Conservation (phyloP, 2,329 filamentous ascomycete species). For the Gaeumannomyces tritici region DNA sequence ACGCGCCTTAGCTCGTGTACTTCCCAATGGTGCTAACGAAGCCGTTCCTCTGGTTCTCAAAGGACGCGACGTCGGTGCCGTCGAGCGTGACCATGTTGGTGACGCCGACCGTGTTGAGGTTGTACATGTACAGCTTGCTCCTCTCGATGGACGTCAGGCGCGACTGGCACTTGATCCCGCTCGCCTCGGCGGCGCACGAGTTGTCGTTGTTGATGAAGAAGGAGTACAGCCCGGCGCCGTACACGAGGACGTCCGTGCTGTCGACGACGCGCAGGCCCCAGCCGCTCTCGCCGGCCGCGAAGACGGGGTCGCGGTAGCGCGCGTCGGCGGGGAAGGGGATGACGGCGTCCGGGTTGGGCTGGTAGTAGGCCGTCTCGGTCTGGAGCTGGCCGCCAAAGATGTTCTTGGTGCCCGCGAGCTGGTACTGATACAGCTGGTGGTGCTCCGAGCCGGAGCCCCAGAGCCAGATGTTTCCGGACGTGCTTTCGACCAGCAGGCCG, state of each 20-base stretch:
- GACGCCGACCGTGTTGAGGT: slow-evolving; percentile 34
- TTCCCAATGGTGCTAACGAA: slow-evolving; percentile 12
- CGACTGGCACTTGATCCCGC: slow-evolving; percentile 29
- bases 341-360: slow-evolving; percentile 45
- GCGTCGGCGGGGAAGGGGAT: slow-evolving; percentile 36
- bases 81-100: slow-evolving; percentile 11
- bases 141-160: slow-evolving; percentile 27
- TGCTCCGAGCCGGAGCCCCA: slow-evolving; percentile 53
- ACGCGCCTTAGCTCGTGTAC: neutral
- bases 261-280: slow-evolving; percentile 54
- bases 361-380: slow-evolving; percentile 59
- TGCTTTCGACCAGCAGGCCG: slow-evolving; percentile 25
- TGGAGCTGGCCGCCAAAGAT: slow-evolving; percentile 53
- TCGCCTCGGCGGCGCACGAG: slow-evolving; percentile 23
- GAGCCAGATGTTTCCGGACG: slow-evolving; percentile 39
- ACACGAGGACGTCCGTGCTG: slow-evolving; percentile 38
- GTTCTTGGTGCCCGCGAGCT: slow-evolving; percentile 45
- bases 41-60: slow-evolving; percentile 11
- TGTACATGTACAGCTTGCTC: slow-evolving; percentile 28
- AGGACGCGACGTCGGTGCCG: slow-evolving; percentile 10
- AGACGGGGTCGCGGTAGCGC: slow-evolving; percentile 35
- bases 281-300: slow-evolving; percentile 29
- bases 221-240: slow-evolving; percentile 51
- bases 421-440: slow-evolving; percentile 53
- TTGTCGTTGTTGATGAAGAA: slow-evolving; percentile 51